Base-by-base conservation (phyloP, 78 protist species). In the Dictyostelium intermedium region DNA sequence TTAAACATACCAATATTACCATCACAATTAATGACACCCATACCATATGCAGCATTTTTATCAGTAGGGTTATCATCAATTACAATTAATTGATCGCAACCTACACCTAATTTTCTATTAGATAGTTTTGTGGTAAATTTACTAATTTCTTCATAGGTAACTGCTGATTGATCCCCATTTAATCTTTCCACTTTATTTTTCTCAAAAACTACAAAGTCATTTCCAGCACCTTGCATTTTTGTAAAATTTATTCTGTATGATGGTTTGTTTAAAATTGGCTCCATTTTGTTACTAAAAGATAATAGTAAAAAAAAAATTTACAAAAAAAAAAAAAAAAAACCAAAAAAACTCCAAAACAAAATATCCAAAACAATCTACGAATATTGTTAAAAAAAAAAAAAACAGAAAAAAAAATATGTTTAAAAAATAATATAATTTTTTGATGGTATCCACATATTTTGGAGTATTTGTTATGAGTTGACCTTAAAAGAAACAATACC, bases 221-320 rank as follows among this genome's bases (percentile, higher is more conserved):
- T 92, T 6, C 96, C 96, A 6, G 73, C 43, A 11, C 96, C 96
- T 20, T 92, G 96, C 96, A 92, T 92, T 81, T 92, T 92, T 16
- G 70, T 78, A 39, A 92, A 92, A 5, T 47, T 70, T 13, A 91
- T 41, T 74, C 27, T 76, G 43, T 76, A 84, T 30, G n/a, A n/a
- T 20, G 23, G 23, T 11, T 66, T 66, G 6, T 66, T 66, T n/a
- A 8, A 18, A 27, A 27, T 66, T 66, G 76, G 30, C 9, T n/a
- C 35, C 76, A 66, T 73, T 34, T 72, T 72, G n/a, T n/a, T n/a
- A n/a, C n/a, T n/a, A n/a, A n/a, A n/a, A n/a, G n/a, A n/a, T n/a
- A n/a, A n/a, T n/a, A n/a, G n/a, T n/a, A n/a, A n/a, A n/a, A n/a
- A n/a, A n/a, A n/a, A n/a, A n/a, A n/a, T n/a, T n/a, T n/a, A n/a